These are phyloP conservation scores for Linderina pennispora DNA, from an alignment of 192 early-diverging fungal genomes.

Conservation along the genomic window DNA sequence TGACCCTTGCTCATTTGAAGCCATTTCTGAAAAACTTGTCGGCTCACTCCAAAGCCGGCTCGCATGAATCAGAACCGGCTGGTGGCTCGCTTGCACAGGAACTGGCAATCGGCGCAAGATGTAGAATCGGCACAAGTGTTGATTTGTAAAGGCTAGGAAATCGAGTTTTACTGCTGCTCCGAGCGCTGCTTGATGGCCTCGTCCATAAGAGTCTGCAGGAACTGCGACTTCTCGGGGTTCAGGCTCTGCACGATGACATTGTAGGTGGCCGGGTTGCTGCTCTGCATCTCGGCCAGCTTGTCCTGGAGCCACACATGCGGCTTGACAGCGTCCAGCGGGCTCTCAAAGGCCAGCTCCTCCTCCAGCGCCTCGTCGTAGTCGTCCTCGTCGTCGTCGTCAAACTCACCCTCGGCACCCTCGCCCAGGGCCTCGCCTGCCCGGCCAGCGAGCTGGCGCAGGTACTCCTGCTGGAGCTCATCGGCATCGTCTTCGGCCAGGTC, in stretches of 20 bases:
- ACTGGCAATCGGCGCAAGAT: too few species aligned
- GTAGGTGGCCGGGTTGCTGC: conserved; percentile 27
- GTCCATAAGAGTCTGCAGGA: conserved; percentile 36
- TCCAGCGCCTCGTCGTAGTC: conserved; percentile 61
- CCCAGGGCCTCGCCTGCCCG: conserved; percentile 46
- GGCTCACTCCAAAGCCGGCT: too few species aligned
- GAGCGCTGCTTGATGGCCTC: conserved; percentile 32
- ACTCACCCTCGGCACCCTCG: conserved; percentile 41
- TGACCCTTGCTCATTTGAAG: not conserved
- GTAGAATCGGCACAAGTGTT: too few species aligned
- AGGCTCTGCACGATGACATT: conserved; percentile 23
- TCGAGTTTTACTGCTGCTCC: conserved; percentile 7
- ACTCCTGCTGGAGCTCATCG: conserved; percentile 57
- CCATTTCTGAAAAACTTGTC: conserved; percentile 1
- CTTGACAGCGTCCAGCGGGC: conserved; percentile 71
- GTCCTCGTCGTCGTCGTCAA: conserved; percentile 33
- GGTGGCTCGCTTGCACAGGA: not conserved
- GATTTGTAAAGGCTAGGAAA: too few species aligned
- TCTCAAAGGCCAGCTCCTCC: conserved; percentile 72
- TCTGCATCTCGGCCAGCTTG: conserved; percentile 48
- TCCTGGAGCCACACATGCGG: conserved; percentile 67
- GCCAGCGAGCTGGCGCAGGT: conserved; percentile 53
- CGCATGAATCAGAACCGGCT: too few species aligned
- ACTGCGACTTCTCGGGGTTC: conserved; percentile 32
- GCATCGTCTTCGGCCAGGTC: conserved; percentile 59